phyloP scores from a whole-genome alignment of 75 land plant species.

The Gnetum montanum region DNA sequence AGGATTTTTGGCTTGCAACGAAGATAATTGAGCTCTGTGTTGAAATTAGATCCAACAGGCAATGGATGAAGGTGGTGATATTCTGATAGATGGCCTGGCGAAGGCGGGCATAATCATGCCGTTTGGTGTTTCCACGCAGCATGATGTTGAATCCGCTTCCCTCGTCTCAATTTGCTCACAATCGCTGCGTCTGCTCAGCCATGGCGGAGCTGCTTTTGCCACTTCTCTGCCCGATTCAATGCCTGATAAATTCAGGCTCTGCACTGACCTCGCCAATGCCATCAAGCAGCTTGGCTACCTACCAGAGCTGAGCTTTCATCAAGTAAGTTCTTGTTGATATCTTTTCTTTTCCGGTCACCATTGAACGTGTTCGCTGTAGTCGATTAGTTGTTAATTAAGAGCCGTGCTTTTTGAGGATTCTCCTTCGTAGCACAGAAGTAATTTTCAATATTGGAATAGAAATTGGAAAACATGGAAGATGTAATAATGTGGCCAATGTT shows the following conservation, averaged over 20 bases:
- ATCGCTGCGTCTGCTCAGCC: conserved; percentile 24
- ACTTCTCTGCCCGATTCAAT: conserved; percentile 32
- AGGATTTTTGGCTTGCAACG: no score
- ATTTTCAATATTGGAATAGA: conserved; percentile 5
- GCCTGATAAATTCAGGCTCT: conserved; percentile 45
- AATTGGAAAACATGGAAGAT: conserved; percentile 5
- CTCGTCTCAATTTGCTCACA: conserved; percentile 56
- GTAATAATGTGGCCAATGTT: neutral
- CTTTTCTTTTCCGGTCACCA: neutral
- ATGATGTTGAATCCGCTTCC: conserved; percentile 26
- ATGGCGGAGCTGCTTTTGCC: conserved; percentile 7
- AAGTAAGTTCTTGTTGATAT: conserved; percentile 20
- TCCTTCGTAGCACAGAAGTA: no score
- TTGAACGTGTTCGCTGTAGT: neutral
- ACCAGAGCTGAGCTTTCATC: conserved; percentile 63
- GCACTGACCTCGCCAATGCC: conserved; percentile 41
- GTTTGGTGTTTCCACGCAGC: conserved; percentile 19
- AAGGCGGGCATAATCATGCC: conserved; percentile 55
- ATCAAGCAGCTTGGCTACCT: conserved; percentile 44
- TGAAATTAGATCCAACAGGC: neutral
- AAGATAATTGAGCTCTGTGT: neutral
- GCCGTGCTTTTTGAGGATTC: neutral
- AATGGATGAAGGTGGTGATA: conserved; percentile 71
- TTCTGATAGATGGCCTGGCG: conserved; percentile 38
- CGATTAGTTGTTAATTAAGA: neutral